phyloP scores from a whole-genome alignment of 306 rosid species.

The Rosa persica region DNA sequence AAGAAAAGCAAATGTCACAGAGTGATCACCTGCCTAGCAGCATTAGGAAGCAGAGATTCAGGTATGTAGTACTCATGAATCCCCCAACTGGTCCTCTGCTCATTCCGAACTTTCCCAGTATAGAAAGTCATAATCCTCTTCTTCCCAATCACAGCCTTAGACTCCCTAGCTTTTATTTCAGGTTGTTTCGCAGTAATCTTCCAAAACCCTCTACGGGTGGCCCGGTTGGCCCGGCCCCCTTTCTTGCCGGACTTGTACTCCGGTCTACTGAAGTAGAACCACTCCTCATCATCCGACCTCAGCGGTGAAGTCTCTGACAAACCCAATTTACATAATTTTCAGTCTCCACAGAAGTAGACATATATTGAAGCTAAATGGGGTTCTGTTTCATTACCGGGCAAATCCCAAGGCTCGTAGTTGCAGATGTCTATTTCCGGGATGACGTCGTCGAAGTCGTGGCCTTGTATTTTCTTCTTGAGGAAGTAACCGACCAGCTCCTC shows the following conservation, averaged over 20 bases:
- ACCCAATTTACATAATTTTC: neutral
- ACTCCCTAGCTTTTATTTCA: conserved; percentile 24
- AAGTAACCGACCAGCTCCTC: conserved; percentile 55
- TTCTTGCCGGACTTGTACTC: conserved; percentile 35
- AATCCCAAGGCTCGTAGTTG: conserved; percentile 51
- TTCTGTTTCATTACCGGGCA: conserved; percentile 37
- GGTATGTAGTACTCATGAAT: conserved; percentile 62
- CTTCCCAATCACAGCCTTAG: conserved; percentile 38
- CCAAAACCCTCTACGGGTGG: conserved; percentile 63
- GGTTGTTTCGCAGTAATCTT: conserved; percentile 57
- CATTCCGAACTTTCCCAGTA: conserved; percentile 26
- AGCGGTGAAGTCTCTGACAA: conserved; percentile 30
- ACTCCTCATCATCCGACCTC: conserved; percentile 41
- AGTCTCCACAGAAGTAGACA: neutral
- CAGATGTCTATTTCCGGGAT: conserved; percentile 51
- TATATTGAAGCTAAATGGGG: neutral
- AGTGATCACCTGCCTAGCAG: conserved; percentile 37
- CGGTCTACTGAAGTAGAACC: conserved; percentile 58
- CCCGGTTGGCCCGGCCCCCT: conserved; percentile 32
- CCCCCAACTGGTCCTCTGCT: conserved; percentile 47
- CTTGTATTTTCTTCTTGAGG: conserved; percentile 42
- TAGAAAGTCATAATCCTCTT: conserved; percentile 68
- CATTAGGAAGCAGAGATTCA: neutral
- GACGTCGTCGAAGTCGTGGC: neutral
- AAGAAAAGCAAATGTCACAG: neutral